phyloP scores from a whole-genome alignment of 257 asterid species.

The Lycium ferocissimum region DNA sequence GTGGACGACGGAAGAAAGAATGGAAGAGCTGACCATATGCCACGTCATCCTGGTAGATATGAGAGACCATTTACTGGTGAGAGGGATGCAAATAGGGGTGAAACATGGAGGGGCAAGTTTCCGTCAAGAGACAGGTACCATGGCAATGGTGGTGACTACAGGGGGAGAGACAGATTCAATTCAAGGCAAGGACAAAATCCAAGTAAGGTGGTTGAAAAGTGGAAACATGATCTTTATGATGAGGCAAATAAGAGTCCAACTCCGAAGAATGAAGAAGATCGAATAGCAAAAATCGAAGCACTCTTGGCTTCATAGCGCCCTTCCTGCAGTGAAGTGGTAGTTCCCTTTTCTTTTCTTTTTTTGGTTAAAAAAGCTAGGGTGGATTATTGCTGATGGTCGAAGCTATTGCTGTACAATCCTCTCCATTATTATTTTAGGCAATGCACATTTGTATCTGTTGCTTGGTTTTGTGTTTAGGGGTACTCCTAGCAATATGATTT shows the following conservation, averaged over 20 bases:
- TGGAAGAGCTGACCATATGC: slow-evolving; percentile 46
- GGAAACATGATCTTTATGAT: slow-evolving; percentile 89
- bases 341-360: neutral
- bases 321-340: neutral
- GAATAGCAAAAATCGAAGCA: slow-evolving; percentile 81
- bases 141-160: slow-evolving; percentile 36
- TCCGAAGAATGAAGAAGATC: slow-evolving; percentile 86
- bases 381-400: neutral
- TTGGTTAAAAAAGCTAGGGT: neutral
- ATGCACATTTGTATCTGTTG: neutral
- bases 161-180: slow-evolving; percentile 59
- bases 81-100: slow-evolving; percentile 52
- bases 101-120: slow-evolving; percentile 54
- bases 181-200: slow-evolving; percentile 55
- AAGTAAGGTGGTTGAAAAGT: slow-evolving; percentile 67
- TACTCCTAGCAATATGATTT: neutral
- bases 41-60: slow-evolving; percentile 47
- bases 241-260: slow-evolving; percentile 80
- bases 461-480: neutral
- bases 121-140: slow-evolving; percentile 55
- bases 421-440: neutral
- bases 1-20: slow-evolving; percentile 49
- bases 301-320: slow-evolving; percentile 62
- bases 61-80: slow-evolving; percentile 55
- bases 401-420: neutral